Conservation (phyloP, 495 filamentous ascomycete species). For the Neurospora terricola region DNA sequence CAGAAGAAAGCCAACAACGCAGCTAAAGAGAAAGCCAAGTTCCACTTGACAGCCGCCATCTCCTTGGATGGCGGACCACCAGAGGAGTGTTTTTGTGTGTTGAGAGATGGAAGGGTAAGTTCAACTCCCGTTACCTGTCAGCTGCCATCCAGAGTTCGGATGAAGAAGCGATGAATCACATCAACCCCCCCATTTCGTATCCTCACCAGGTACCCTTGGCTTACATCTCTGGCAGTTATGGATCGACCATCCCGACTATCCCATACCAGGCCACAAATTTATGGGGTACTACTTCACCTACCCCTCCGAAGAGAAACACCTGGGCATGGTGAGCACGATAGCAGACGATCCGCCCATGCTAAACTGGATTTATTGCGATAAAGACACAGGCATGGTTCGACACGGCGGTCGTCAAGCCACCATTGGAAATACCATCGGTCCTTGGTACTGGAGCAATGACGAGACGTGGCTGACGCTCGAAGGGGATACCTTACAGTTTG, state of each 20-base stretch:
- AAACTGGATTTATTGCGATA: slow-evolving; percentile 56
- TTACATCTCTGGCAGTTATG: slow-evolving; percentile 23
- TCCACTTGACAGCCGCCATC: slow-evolving; percentile 35
- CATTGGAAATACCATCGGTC: slow-evolving; percentile 40
- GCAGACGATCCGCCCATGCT: slow-evolving; percentile 50
- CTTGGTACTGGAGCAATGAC: slow-evolving; percentile 47
- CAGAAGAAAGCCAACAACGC: slow-evolving; percentile 40
- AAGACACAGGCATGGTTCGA: slow-evolving; percentile 43
- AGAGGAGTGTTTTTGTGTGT: slow-evolving; percentile 28
- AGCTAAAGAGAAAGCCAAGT: slow-evolving; percentile 42
- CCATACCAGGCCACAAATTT: slow-evolving; percentile 42
- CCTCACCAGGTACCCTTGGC: neutral
- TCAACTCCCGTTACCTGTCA: neutral
- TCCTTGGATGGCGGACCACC: slow-evolving; percentile 29
- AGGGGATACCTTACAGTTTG: slow-evolving; percentile 27
- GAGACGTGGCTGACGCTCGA: slow-evolving; percentile 46
- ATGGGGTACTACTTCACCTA: slow-evolving; percentile 52
- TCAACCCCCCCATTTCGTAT: slow-evolving; percentile 3
- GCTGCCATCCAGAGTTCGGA: neutral
- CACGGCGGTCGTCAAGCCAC: slow-evolving; percentile 42
- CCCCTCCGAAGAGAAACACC: slow-evolving; percentile 43
- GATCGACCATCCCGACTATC: slow-evolving; percentile 35
- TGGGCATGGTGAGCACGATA: slow-evolving; percentile 49
- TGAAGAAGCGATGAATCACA: neutral
- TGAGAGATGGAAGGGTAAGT: slow-evolving; percentile 37